Evolutionary conservation across 805 yeast genomes (phyloP), one percentile per base, ranked within the genome.

Genomic region (Starmerella roubikii): DNA sequence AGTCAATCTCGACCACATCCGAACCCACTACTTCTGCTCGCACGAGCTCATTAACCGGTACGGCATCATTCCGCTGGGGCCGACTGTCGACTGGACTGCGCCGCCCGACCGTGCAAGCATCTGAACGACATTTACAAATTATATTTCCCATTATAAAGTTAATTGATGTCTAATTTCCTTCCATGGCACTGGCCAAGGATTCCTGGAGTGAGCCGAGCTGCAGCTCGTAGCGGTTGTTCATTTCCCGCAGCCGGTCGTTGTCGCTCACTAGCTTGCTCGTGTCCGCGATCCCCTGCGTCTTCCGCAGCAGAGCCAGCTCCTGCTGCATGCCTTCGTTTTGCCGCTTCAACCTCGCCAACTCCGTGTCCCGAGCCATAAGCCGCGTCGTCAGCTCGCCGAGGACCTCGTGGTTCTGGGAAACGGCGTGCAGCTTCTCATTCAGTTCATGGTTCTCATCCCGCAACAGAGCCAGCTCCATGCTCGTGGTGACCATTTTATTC

Each of bases 1-100:
- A 11, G 83, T 94, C 16, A 68, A 80, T 55, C 83, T 91, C 54
- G 83, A 78, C 29, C 97, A 91, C 58, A 86, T 88, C 64, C 88
- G 86, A 60, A 66, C 68, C 53, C 96, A 86, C 62, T 88, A 88
- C 65, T 85, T 94, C 32, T 78, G 79, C 59, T 76, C 91, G 20
- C 96, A 86, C 57, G 56, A 70, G 30, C 70, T 69, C 35, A 78
- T 84, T 58, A 91, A 88, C 56, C 95, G 94, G 3, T 61, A 67
- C 45, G 76, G 78, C 2, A 79, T 91, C 47, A 79, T 94, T 3
- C 93, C 97, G 3, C 51, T 78, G 26, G 97, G 97, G 2, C 97
- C 97, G 16, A 52, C 76, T 8, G 38, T 47, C 22, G 51, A 51
- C 44, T 51, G 53, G 50, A 37, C 17, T 5, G 40, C 31, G 21